These are phyloP conservation scores for Acanthamoeba triangularis DNA, from an alignment of 208 protist species.

Conservation along the genomic window DNA sequence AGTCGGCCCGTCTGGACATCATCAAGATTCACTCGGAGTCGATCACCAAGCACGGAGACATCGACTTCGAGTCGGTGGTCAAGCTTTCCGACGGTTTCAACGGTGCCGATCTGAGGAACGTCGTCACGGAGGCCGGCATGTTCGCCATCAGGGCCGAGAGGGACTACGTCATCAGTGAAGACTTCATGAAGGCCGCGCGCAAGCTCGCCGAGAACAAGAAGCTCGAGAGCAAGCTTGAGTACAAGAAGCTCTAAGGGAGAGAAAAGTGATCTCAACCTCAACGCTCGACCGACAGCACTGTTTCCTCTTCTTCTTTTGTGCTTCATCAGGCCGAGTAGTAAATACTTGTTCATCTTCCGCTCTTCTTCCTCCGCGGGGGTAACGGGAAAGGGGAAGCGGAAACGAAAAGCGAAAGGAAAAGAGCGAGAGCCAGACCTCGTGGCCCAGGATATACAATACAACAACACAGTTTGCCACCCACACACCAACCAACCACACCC, in stretches of 20 bases:
- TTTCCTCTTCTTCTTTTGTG: not conserved
- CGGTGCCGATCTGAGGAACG: slow-evolving; percentile 98
- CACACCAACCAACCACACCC: too few species aligned
- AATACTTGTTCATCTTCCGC: not conserved
- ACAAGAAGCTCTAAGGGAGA: slow-evolving; percentile 94
- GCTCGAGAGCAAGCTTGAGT: slow-evolving; percentile 96
- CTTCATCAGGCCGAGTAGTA: not conserved
- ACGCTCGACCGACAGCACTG: too few species aligned
- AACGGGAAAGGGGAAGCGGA: too few species aligned
- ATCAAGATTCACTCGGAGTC: slow-evolving; percentile 98
- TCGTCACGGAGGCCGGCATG: slow-evolving; percentile 99
- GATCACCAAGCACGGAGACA: slow-evolving; percentile 99
- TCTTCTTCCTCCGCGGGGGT: too few species aligned
- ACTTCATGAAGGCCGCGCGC: slow-evolving; percentile 99
- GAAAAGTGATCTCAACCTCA: too few species aligned
- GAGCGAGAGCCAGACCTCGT: not conserved
- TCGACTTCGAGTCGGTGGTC: slow-evolving; percentile 99
- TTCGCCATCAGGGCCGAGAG: slow-evolving; percentile 98
- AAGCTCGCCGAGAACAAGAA: slow-evolving; percentile 99
- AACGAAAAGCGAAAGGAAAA: not conserved
- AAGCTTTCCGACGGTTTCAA: slow-evolving; percentile 99
- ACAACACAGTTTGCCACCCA: not conserved
- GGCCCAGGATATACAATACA: too few species aligned
- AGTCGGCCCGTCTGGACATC: slow-evolving; percentile 97
- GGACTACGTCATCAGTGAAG: slow-evolving; percentile 98